Conservation (phyloP, 2,329 filamentous ascomycete genomes). For the Colletotrichum navitas region DNA sequence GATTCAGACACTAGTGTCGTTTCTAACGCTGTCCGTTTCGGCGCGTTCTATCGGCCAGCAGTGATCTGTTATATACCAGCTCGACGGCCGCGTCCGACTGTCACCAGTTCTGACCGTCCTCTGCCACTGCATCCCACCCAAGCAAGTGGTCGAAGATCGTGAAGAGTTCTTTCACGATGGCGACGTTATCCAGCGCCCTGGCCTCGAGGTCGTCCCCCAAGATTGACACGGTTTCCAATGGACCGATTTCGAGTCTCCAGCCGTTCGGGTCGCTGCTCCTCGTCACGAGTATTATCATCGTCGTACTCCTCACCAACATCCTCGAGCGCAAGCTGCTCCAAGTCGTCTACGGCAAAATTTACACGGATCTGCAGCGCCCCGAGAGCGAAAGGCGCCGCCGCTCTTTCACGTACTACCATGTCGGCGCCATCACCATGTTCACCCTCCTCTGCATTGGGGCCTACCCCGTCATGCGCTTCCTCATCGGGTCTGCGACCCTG, state of each 20-base stretch:
- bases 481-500: conserved; percentile 19
- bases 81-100: not conserved
- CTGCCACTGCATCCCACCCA: not conserved
- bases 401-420: conserved; percentile 42
- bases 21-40: not conserved
- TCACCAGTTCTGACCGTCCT: not conserved
- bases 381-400: conserved; percentile 40
- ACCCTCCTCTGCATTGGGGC: conserved; percentile 33
- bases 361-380: conserved; percentile 18
- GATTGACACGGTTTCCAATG: conserved; percentile 35
- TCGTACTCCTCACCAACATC: conserved; percentile 37
- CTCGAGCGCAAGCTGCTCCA: conserved; percentile 40
- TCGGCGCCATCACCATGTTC: conserved; percentile 39
- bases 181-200: not conserved
- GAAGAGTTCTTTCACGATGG: not conserved
- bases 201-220: conserved; percentile 23
- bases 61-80: not conserved
- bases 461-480: conserved; percentile 39
- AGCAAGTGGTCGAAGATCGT: not conserved
- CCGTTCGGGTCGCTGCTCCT: conserved; percentile 39
- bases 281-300: conserved; percentile 30
- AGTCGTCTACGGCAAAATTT: conserved; percentile 32
- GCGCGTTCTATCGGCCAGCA: not conserved
- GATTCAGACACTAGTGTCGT: not conserved
- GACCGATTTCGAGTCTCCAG: conserved; percentile 29